Evolutionary conservation across 768 basidiomycete genomes (phyloP).

Genomic region (Fibroporia radiculosa): DNA sequence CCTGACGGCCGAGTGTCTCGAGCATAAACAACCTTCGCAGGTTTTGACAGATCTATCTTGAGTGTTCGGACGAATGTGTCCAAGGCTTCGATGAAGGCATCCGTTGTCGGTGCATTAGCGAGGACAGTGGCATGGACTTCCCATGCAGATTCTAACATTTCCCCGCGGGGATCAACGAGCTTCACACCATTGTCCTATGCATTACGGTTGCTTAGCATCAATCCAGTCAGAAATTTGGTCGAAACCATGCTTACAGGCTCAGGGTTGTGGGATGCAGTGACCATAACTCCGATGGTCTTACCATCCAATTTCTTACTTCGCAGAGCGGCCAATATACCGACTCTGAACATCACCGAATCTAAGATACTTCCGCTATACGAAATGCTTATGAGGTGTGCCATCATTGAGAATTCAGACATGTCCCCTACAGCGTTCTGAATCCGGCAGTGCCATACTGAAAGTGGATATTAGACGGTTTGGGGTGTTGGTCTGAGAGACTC

Average conservation of each 20-base stretch:
- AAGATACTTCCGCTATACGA: conserved; percentile 52
- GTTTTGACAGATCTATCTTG: conserved; percentile 73
- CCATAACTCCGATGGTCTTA: conserved; percentile 93
- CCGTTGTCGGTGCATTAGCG: conserved; percentile 74
- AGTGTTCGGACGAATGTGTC: conserved; percentile 49
- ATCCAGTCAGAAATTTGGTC: conserved; percentile 1
- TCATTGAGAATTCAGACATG: not conserved
- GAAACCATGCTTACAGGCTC: conserved; percentile 53
- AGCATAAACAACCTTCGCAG: conserved; percentile 82
- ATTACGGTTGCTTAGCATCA: not conserved
- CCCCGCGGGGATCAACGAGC: conserved; percentile 92
- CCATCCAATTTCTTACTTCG: conserved; percentile 90
- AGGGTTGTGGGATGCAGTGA: conserved; percentile 99
- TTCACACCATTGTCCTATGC: conserved; percentile 96
- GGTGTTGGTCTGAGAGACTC: conserved; percentile 50
- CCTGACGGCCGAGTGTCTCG: conserved; percentile 92
- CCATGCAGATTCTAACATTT: conserved; percentile 96
- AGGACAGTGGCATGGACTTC: conserved; percentile 80
- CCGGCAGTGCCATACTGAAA: conserved; percentile 94
- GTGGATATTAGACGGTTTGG: conserved; percentile 58
- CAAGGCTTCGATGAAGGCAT: conserved; percentile 63
- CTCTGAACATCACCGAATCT: conserved; percentile 90
- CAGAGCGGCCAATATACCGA: conserved; percentile 83
- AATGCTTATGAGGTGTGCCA: not conserved
- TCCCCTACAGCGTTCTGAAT: conserved; percentile 79